Conservation (phyloP, 1,139 yeast genomes). For the Sugiyamaella castrensis region DNA sequence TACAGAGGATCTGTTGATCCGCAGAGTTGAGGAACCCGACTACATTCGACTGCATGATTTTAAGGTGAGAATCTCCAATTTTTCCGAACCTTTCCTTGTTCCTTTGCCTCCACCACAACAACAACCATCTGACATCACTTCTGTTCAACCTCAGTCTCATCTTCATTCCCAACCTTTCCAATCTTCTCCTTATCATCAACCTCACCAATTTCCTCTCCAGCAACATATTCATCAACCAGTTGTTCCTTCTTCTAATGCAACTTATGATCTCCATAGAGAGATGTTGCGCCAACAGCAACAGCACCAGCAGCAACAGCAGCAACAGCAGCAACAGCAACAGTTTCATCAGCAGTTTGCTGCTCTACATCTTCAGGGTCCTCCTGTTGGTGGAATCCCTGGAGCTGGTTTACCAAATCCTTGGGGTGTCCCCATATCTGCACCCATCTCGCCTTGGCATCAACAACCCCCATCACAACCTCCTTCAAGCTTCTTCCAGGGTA, state of each 20-base stretch:
- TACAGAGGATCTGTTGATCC: slow-evolving; percentile 51
- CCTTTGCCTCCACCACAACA: slow-evolving; percentile 45
- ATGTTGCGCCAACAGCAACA: slow-evolving; percentile 3
- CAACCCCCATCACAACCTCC: slow-evolving; percentile 12
- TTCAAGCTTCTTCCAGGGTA: slow-evolving; percentile 9
- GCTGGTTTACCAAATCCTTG: slow-evolving; percentile 7
- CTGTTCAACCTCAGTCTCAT: neutral
- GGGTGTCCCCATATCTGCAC: slow-evolving; percentile 17
- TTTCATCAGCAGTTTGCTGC: slow-evolving; percentile 20
- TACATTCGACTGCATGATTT: slow-evolving; percentile 36
- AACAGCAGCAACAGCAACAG: slow-evolving; percentile 9
- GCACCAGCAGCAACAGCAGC: slow-evolving; percentile 22
- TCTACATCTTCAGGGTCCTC: slow-evolving; percentile 18
- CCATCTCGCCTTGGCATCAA: slow-evolving; percentile 23
- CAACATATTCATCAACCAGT: too few species aligned
- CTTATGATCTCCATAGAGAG: neutral
- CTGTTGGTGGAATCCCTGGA: neutral
- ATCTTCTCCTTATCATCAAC: neutral
- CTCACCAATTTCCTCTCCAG: neutral
- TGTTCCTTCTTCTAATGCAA: too few species aligned
- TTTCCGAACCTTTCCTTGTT: slow-evolving; percentile 56
- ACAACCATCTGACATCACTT: neutral
- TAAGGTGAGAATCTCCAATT: slow-evolving; percentile 45
- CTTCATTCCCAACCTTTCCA: too few species aligned
- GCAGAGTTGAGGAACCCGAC: slow-evolving; percentile 45